Percentiles rank a stretch among this genome's conserved stretches.
These are phyloP conservation scores for Pythium myriotylum DNA, from an alignment of 352 stramenopile genomes.

Conservation along the genomic window DNA sequence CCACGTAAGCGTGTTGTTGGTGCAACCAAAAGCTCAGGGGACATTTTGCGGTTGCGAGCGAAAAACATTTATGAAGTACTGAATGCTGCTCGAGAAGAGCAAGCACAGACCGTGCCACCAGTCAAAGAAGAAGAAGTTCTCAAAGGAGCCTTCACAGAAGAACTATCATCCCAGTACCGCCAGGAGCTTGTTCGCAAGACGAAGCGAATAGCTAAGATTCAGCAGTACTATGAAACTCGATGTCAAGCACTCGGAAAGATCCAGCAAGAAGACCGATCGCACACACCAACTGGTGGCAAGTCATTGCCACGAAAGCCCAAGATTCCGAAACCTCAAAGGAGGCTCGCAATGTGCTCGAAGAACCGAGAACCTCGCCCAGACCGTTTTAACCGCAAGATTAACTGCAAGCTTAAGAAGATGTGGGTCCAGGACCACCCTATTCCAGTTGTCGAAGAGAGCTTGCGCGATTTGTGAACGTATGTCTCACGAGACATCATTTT, in stretches of 20 bases:
- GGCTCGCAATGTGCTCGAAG: constrained; percentile 39
- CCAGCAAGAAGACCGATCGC: constrained; percentile 30
- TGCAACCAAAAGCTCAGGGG: constrained; percentile 1
- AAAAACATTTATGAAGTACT: constrained; percentile 14
- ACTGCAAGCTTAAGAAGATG: constrained; percentile 74
- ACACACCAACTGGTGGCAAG: constrained; percentile 17
- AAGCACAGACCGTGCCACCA: not conserved
- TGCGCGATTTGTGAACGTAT: constrained; percentile 50
- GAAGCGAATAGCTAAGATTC: constrained; percentile 40
- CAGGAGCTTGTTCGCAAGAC: constrained; percentile 59
- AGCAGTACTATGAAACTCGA: constrained; percentile 62
- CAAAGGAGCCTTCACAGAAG: constrained; percentile 56
- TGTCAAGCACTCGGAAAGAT: constrained; percentile 52
- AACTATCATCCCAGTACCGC: constrained; percentile 50
- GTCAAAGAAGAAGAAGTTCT: constrained; percentile 39
- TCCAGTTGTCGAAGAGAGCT: constrained; percentile 74
- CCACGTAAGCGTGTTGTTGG: not conserved
- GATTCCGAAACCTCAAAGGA: constrained; percentile 60
- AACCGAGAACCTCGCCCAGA: constrained; percentile 56
- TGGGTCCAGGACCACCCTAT: constrained; percentile 68
- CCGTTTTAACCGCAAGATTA: constrained; percentile 82
- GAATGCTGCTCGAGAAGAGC: constrained; percentile 2
- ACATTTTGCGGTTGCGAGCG: not conserved
- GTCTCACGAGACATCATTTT: constrained; percentile 11
- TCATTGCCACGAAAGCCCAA: constrained; percentile 54